These are phyloP conservation scores for Talaromyces adpressus DNA, from an alignment of 495 filamentous ascomycete species.

Conservation along the genomic window DNA sequence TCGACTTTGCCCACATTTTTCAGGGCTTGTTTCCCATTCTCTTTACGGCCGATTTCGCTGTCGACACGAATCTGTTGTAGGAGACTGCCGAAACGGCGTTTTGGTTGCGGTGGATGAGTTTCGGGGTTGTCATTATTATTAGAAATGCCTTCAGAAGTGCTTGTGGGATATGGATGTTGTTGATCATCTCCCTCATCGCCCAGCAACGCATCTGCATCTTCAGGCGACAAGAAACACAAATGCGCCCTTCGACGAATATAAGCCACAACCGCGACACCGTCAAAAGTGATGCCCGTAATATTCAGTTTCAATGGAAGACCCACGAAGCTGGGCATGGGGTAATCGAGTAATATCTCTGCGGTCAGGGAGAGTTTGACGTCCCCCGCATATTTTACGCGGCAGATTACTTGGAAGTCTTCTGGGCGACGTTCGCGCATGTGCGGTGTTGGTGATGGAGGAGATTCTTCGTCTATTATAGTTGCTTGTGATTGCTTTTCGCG, in stretches of 20 bases:
- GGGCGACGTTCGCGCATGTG: constrained; percentile 35
- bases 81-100: constrained; percentile 48
- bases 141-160: constrained; percentile 2
- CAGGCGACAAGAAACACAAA: constrained; percentile 85
- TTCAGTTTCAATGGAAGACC: constrained; percentile 85
- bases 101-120: constrained; percentile 27
- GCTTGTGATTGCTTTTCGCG: constrained; percentile 14
- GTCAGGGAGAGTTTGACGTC: constrained; percentile 81
- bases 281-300: constrained; percentile 89
- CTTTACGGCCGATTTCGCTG: constrained; percentile 90
- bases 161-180: neutral
- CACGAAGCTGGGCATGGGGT: constrained; percentile 95
- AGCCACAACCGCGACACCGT: constrained; percentile 86
- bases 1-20: constrained; percentile 99
- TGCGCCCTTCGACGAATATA: constrained; percentile 75
- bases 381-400: constrained; percentile 80
- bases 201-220: constrained; percentile 67
- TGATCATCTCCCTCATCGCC: constrained; percentile 42
- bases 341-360: constrained; percentile 91
- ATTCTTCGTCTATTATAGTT: constrained; percentile 15
- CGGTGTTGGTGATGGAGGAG: constrained; percentile 16
- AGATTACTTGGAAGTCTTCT: constrained; percentile 78
- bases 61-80: constrained; percentile 91
- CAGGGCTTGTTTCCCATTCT: constrained; percentile 83
- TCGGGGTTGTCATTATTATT: constrained; percentile 15